phyloP scores from a whole-genome alignment of 2,329 filamentous ascomycete species.

The Grosmannia clavigera region DNA sequence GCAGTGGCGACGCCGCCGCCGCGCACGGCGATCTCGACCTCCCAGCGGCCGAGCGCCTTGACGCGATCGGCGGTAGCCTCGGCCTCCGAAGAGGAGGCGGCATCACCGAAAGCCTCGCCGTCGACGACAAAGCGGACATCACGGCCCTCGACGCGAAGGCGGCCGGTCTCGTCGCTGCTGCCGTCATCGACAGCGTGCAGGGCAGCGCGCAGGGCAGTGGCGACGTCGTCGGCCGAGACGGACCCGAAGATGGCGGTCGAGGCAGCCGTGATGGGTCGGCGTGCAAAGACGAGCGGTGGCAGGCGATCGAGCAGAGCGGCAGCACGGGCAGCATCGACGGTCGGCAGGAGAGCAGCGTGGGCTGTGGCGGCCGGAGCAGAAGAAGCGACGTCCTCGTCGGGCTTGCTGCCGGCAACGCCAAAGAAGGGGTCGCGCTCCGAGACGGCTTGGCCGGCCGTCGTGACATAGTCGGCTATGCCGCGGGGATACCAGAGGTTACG shows the following conservation, averaged over 20 bases:
- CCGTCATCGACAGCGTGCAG: conserved; percentile 17
- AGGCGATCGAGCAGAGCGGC: conserved; percentile 22
- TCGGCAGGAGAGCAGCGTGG: not conserved
- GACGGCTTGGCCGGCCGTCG: conserved; percentile 18
- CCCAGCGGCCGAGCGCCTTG: conserved; percentile 27
- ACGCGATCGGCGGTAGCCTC: conserved; percentile 23
- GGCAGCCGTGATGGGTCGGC: conserved; percentile 21
- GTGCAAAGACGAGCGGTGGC: conserved; percentile 25
- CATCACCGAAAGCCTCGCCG: not conserved
- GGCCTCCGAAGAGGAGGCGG: not conserved
- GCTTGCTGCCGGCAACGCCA: not conserved
- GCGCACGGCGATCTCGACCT: conserved; percentile 23
- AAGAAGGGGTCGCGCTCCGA: conserved; percentile 20
- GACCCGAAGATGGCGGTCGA: conserved; percentile 28
- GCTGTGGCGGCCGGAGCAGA: not conserved
- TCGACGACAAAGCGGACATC: conserved; percentile 19
- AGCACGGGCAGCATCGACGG: conserved; percentile 22
- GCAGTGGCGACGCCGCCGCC: conserved; percentile 10
- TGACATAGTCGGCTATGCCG: conserved; percentile 25
- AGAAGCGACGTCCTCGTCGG: too few species aligned
- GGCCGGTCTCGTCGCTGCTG: conserved; percentile 17
- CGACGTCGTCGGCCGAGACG: conserved; percentile 26
- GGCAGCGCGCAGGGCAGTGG: conserved; percentile 20
- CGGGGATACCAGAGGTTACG: conserved; percentile 23
- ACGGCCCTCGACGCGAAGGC: conserved; percentile 22